Evolutionary conservation across 108 stramenopile species (phyloP), one percentile per base, ranked within the genome.

Genomic region (Conticribra guillardii): DNA sequence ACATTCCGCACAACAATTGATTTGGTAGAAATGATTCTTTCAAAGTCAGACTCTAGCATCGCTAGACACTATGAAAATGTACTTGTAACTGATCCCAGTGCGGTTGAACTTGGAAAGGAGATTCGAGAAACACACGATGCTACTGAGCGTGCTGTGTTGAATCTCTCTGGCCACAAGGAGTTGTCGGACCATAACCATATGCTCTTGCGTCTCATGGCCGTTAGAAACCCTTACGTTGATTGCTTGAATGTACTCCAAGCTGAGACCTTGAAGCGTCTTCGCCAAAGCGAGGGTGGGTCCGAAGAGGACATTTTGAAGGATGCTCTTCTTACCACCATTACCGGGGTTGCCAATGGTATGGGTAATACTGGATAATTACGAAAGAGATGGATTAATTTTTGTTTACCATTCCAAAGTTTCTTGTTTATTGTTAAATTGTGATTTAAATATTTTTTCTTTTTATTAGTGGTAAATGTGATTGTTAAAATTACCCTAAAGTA

Each of bases 281-380:
- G 97, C 32, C 55, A 84, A 7, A 65, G 47, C 49, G 81, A 89
- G 41, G 77, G 72, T 55, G 65, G 69, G 24, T 67, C 85, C 15
- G 96, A 97, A 68, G 82, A 89, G 61, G 70, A 83, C 33, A 61
- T 86, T n/a, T 81, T 99, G 49, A 86, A 96, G 50, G 97, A 99
- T 79, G 94, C 95, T 1, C 80, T 99, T 9, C 74, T 97, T 30
- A 90, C 96, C 34, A 90, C 96, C 32, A 97, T 99, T 58, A 97
- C 93, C 18, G 98, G 98, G 29, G 88, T 99, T 71, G 96, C 97
- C 27, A 94, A 94, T 47, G 98, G 98, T 22, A 96, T 99, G 96
- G 93, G 96, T 30, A 99, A 99, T 82, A 96, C 91, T 18, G 96
- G 97, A 27, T 98, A 89, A 81, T n/a, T n/a, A n/a, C n/a, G n/a